A percentile compares a stretch with the other conserved stretches of the same genome.
Evolutionary conservation across 306 rosid genomes (phyloP).

Genomic region (Amphicarpaea edgeworthii): DNA sequence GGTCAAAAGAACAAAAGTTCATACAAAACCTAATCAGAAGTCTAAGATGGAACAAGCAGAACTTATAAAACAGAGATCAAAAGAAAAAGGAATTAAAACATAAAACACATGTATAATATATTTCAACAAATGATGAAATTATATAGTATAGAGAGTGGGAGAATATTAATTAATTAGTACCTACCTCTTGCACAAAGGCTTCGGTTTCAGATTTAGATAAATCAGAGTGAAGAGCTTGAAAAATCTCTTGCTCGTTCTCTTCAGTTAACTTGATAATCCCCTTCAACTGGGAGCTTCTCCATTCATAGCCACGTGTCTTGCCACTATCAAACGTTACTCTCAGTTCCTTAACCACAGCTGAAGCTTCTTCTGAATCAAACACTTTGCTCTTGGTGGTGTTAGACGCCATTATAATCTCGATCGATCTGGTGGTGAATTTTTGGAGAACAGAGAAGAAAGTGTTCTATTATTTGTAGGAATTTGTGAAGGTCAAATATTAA

Average conservation of each 20-base stretch:
- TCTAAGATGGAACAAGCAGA: too few species aligned
- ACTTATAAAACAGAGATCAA: too few species aligned
- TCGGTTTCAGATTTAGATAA: constrained; percentile 57
- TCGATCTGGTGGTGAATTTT: background rate
- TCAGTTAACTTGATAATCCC: constrained; percentile 41
- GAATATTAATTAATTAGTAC: too few species aligned
- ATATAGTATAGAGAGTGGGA: background rate
- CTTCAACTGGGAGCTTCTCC: constrained; percentile 69
- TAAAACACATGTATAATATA: background rate
- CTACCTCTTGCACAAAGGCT: constrained; percentile 53
- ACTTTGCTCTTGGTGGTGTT: background rate
- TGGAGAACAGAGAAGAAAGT: background rate
- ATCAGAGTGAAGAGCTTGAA: constrained; percentile 60
- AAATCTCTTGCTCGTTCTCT: constrained; percentile 50
- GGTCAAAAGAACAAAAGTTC: too few species aligned
- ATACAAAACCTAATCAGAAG: too few species aligned
- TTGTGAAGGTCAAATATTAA: background rate
- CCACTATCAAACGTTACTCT: constrained; percentile 54
- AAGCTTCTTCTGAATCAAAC: constrained; percentile 56
- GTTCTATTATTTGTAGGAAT: background rate
- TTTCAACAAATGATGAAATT: background rate
- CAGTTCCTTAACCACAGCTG: constrained; percentile 48
- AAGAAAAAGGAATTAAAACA: background rate
- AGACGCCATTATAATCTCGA: constrained; percentile 32
- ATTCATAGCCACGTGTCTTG: constrained; percentile 59